Evolutionary conservation across 768 basidiomycete genomes (phyloP), one percentile per base, ranked within the genome.

Genomic region (Trametes meyenii): DNA sequence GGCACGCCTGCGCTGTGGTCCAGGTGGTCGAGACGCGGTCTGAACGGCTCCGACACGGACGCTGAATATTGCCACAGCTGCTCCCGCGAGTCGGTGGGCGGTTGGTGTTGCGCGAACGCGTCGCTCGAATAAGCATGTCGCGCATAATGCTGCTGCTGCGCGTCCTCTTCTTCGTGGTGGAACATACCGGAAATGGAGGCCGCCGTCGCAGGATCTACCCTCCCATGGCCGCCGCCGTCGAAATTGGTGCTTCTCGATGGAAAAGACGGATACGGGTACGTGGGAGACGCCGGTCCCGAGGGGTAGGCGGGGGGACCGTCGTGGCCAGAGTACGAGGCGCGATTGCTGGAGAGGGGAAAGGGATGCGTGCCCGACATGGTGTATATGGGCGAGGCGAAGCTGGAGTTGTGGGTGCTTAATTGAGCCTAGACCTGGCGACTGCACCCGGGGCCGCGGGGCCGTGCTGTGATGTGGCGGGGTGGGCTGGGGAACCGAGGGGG

Each of bases 111-210:
- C 29, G 58, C 14, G 50, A 50, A 59, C 26, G 53, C 54, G 53
- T 60, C 54, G 26, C 21, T 42, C 17, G 58, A 24, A 49, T 51
- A 42, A 23, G 39, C 33, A 11, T 51, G 33, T 21, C 62, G 62
- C 43, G 56, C 21, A 35, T 64, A 60, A 12, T 59, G 62, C 40
- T 64, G 58, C 42, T 54, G 58, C 58, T 52, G 53, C 46, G 55
- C 58, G 49, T 64, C 58, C 49, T 64, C 53, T 7, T 55, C 53
- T 42, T 64, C 58, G 55, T 64, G 62, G 55, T 64, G 62, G 57
- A 64, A 64, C 58, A 60, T 64, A 50, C 62, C 62, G 14, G 62
- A 64, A 24, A 64, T 59, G 23, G 62, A 64, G 12, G 58, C 54
- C 42, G 58, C 39, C 36, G 57, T 26, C 54, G 57, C 39, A 26